Evolutionary conservation across 2,329 filamentous ascomycete genomes (phyloP), one percentile per base, ranked within the genome.

Genomic region (Berkeleyomyces rouxiae): DNA sequence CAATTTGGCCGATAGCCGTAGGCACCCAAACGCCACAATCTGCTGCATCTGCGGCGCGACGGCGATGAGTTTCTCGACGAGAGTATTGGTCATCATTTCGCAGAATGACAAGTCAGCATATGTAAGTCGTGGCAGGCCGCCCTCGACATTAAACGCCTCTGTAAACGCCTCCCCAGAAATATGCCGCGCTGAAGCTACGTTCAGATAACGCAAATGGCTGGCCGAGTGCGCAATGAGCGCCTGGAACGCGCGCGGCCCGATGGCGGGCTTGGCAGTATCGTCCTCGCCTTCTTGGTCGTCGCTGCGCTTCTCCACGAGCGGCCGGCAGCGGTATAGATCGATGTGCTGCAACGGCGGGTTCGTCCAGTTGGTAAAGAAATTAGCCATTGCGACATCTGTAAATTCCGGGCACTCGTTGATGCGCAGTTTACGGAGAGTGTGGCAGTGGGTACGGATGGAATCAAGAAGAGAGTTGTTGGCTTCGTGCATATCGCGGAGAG

Each of bases 211-310:
- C 1, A 97, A 73, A 9, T 74, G 77, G 1, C 74, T 70, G 3
- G 88, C 88, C 0, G 90, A 96, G 70, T 96, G 92, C 0, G 76
- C 74, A 88, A 96, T 96, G 51, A 96, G 74, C 0, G 89, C 88
- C 66, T 79, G 76, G 74, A 97, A 92, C 0, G 87, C 90, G 4
- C 80, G 74, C 0, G 84, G 86, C 61, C 86, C 89, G 40, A 96
- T 78, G 1, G 91, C 92, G 53, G 92, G 74, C 33, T 80, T 78
- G 63, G 83, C 75, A 39, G 3, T 13, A 4, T 58, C 51, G 16
- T 11, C 31, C 23, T 23, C 23, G 23, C 23, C 23, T 23, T 23
- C 23, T 23, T 23, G 23, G 4, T 58, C 13, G n/a, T 58, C 16
- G 5, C 0, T 82, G 79, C 57, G 51, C 31, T 36, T 58, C 77